Percentiles rank a stretch among this genome's conserved stretches.
These are phyloP conservation scores for Paracorniculantispora psalliotae DNA, from an alignment of 2,329 filamentous ascomycete species.

Conservation along the genomic window DNA sequence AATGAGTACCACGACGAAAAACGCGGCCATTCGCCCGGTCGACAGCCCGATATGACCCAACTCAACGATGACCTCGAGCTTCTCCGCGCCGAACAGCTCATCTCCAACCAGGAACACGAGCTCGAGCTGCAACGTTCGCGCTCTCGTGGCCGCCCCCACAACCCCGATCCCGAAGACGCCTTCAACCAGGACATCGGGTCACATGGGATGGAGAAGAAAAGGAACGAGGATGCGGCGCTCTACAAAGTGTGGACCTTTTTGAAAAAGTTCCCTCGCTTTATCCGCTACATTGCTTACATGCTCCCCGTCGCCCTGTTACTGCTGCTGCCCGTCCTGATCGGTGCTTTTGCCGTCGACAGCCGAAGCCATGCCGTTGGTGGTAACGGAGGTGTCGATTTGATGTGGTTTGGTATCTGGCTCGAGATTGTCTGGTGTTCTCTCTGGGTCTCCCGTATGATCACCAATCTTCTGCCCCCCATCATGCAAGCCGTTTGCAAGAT, in stretches of 20 bases:
- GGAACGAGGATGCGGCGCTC: constrained; percentile 29
- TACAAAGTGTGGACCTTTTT: constrained; percentile 41
- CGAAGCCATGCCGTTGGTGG: constrained; percentile 44
- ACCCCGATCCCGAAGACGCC: constrained; percentile 38
- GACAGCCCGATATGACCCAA: constrained; percentile 32
- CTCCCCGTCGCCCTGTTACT: constrained; percentile 41
- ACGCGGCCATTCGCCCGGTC: constrained; percentile 20
- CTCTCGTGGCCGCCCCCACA: constrained; percentile 29
- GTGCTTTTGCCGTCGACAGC: constrained; percentile 33
- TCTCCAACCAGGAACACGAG: constrained; percentile 40
- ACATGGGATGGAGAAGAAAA: constrained; percentile 25
- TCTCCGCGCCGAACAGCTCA: constrained; percentile 41
- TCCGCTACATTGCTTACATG: constrained; percentile 46
- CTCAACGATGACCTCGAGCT: constrained; percentile 47
- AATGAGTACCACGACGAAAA: constrained; percentile 17
- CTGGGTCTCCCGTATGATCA: constrained; percentile 65
- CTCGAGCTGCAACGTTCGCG: constrained; percentile 19
- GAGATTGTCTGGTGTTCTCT: constrained; percentile 89
- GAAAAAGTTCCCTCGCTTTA: constrained; percentile 44
- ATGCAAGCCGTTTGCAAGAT: constrained; percentile 58
- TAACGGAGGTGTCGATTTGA: constrained; percentile 68
- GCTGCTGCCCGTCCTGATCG: constrained; percentile 43
- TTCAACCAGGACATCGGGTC: constrained; percentile 34
- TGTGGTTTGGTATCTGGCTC: constrained; percentile 95
- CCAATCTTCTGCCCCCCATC: constrained; percentile 43